A percentile compares a stretch with the other conserved stretches of the same genome.
phyloP scores from a whole-genome alignment of 495 filamentous ascomycete species.

The Xylaria bambusicola region DNA sequence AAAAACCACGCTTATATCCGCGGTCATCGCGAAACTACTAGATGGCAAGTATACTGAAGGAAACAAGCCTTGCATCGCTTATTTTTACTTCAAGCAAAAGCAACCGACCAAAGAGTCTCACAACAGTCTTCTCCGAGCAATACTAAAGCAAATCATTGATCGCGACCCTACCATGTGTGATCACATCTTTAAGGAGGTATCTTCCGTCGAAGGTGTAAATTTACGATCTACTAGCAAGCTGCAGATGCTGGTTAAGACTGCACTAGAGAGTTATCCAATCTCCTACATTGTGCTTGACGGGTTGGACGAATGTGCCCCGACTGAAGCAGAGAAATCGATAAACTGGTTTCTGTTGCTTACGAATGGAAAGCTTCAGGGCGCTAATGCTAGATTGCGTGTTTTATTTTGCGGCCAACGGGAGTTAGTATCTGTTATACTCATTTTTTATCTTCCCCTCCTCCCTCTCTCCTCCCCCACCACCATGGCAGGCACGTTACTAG shows the following conservation, averaged over 20 bases:
- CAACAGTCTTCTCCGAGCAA: conserved; percentile 14
- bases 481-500: no score
- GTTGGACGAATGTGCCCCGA: conserved; percentile 15
- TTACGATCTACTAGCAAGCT: conserved; percentile 1
- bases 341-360: conserved; percentile 17
- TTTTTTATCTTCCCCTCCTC: no score
- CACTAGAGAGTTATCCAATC: background rate
- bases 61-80: background rate
- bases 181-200: background rate
- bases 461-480: no score
- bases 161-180: conserved; percentile 4
- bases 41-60: background rate
- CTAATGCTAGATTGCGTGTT: background rate
- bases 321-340: conserved; percentile 2
- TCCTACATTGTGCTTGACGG: conserved; percentile 17
- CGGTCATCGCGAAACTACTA: conserved; percentile 1
- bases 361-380: background rate
- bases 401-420: conserved; percentile 18
- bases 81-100: conserved; percentile 20
- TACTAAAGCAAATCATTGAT: conserved; percentile 12
- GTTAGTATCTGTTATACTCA: no score
- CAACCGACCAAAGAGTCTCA: conserved; percentile 5
- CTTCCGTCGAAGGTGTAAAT: conserved; percentile 3
- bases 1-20: conserved; percentile 17
- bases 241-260: background rate